phyloP scores from a whole-genome alignment of 2,329 filamentous ascomycete genomes.

The Colletotrichum siamense region DNA sequence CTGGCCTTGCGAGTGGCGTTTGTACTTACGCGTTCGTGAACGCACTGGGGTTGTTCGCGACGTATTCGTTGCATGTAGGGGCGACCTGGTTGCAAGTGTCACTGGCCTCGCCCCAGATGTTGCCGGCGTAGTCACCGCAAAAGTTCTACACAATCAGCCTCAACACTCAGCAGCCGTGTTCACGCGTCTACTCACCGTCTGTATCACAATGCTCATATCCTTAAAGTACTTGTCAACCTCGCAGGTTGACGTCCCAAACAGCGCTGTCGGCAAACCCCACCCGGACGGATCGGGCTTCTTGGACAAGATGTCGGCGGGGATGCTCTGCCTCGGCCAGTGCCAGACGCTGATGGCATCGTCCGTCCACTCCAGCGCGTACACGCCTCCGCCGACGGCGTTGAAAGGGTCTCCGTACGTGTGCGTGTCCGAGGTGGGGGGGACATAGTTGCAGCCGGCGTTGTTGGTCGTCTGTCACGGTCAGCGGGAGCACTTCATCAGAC shows the following conservation, averaged over 20 bases:
- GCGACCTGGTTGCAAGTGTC: slow-evolving; percentile 46
- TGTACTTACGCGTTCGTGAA: slow-evolving; percentile 42
- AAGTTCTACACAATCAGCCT: slow-evolving; percentile 55
- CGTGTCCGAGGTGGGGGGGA: slow-evolving; percentile 43
- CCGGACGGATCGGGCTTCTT: slow-evolving; percentile 64
- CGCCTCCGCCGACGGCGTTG: slow-evolving; percentile 69
- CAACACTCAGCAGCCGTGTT: not conserved
- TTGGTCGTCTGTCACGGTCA: not conserved
- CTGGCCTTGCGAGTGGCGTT: not conserved
- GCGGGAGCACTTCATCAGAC: not conserved
- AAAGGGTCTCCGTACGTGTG: slow-evolving; percentile 67
- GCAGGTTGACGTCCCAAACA: slow-evolving; percentile 70
- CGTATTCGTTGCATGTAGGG: slow-evolving; percentile 51
- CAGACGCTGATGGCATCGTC: slow-evolving; percentile 72
- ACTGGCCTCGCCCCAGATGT: slow-evolving; percentile 41
- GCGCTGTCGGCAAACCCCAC: slow-evolving; percentile 74
- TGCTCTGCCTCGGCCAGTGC: slow-evolving; percentile 72
- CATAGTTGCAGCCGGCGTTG: slow-evolving; percentile 54
- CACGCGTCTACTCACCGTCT: slow-evolving; percentile 53
- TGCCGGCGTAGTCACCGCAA: slow-evolving; percentile 76
- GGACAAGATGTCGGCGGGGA: slow-evolving; percentile 69
- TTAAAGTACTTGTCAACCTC: slow-evolving; percentile 70
- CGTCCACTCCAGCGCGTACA: slow-evolving; percentile 77
- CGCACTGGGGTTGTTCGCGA: slow-evolving; percentile 48
- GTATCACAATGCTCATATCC: slow-evolving; percentile 74